Base-by-base conservation (phyloP, 306 rosid genomes). In the Ormosia semicastrata region DNA sequence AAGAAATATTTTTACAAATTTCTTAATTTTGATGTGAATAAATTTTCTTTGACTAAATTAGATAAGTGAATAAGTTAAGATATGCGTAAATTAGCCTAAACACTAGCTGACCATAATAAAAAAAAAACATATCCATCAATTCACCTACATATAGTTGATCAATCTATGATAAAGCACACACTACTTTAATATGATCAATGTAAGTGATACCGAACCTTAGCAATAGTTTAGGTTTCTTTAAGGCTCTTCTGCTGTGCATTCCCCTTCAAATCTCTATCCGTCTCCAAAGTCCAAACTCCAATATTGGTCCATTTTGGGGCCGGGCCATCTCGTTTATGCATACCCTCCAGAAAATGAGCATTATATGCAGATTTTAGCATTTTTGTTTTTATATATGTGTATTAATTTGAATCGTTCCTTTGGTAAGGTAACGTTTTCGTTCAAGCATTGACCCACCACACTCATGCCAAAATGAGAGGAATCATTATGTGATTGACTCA, bases 401-500 rank as follows among this genome's bases (percentile, higher is more conserved):
- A 10, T 54, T 54, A 53, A 39, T 33, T 15, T 76, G 29, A 24
- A 15, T 63, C 7, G 69, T 36, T 34, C 7, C 65, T 39, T 66
- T 78, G 73, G 39, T 52, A 30, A 52, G 53, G 66, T 13, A 63
- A 77, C 36, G 41, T 32, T 86, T 79, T 71, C 71, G 36, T 53
- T 39, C 64, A 63, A 46, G 53, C 29, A 78, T 60, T 76, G 84
- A 29, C 60, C 73, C 78, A 68, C 84, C 41, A 65, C 41, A 65
- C 30, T 44, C 6, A 41, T 46, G 32, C 57, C 40, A 30, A 15
- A 77, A 47, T 53, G 73, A 68, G 79, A 39, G 54, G 32, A 12
- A 52, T 32, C n/a, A 53, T 37, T 53, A 14, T 47, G 29, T 18
- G 74, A 77, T n/a, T 8, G 18, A 40, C 11, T 37, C 36, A 40